Percentiles rank a stretch among this genome's conserved stretches.
phyloP scores from a whole-genome alignment of 352 stramenopile species.

The Pythium rhizo-oryzae region DNA sequence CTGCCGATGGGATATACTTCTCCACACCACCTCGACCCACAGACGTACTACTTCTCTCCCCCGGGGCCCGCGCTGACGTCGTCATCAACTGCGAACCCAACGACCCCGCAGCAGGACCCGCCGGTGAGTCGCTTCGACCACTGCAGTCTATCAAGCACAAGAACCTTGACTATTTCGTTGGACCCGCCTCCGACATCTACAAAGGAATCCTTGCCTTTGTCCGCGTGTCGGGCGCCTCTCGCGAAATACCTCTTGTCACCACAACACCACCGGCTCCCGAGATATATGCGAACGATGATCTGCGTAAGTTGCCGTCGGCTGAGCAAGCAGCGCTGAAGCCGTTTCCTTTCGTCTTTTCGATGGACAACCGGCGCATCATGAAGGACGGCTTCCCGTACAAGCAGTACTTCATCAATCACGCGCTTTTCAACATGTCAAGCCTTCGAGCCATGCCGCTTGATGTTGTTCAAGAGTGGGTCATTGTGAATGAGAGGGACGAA shows the following conservation, averaged over 20 bases:
- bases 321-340: slow-evolving; percentile 37
- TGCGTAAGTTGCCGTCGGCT: slow-evolving; percentile 37
- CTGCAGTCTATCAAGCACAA: slow-evolving; percentile 54
- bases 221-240: slow-evolving; percentile 45
- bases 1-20: slow-evolving; percentile 63
- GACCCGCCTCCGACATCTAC: slow-evolving; percentile 59
- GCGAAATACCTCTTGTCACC: slow-evolving; percentile 35
- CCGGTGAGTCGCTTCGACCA: slow-evolving; percentile 46
- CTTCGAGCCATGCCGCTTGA: slow-evolving; percentile 57
- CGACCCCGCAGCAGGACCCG: slow-evolving; percentile 21
- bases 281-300: slow-evolving; percentile 42
- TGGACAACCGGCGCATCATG: slow-evolving; percentile 37
- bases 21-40: slow-evolving; percentile 38
- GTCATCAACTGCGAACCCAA: slow-evolving; percentile 55
- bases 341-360: slow-evolving; percentile 65
- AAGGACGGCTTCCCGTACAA: slow-evolving; percentile 77
- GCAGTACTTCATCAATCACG: slow-evolving; percentile 74
- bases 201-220: slow-evolving; percentile 61
- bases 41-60: slow-evolving; percentile 52
- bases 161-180: slow-evolving; percentile 50
- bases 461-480: slow-evolving; percentile 72
- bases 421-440: slow-evolving; percentile 50
- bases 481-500: slow-evolving; percentile 60
- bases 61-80: slow-evolving; percentile 62
- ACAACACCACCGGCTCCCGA: slow-evolving; percentile 39